Base-by-base conservation (phyloP, 345 rosid species). In the Trapa incisa region DNA sequence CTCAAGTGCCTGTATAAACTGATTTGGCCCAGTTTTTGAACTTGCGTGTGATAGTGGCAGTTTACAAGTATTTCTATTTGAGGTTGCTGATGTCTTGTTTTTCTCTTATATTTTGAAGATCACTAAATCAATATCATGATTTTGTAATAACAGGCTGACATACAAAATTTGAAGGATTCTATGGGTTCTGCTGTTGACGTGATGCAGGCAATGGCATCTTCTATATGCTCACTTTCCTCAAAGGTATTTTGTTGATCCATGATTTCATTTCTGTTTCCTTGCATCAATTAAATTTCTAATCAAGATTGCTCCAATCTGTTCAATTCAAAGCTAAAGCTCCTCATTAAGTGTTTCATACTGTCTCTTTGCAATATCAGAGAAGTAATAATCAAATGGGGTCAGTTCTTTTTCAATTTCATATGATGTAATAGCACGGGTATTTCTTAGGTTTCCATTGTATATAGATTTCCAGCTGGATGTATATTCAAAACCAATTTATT, bases 141-240 rank as follows among this genome's bases (percentile, higher is more conserved):
- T 58, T 33, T 58, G 35, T 29, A 7, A 37, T 61, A 32, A 69
- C 79, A 94, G 99, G 88, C 80, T 39, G 91, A 94, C 73, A 76
- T 83, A 58, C 89, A 81, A 75, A 82, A 87, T 71, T 85, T 94
- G 78, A 91, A 87, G 83, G 84, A 94, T 83, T 95, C 89, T 68
- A 79, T 89, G 67, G 77, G 95, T 66, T 89, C 97, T 69, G 95
- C 99, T 2, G 86, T 87, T 68, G 92, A 89, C 75, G 86, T 80
- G 41, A 89, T 91, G 96, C 92, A 85, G 62, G 88, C 87, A 76
- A 87, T 91, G 96, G 84, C 85, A 54, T 89, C 97, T 63, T 87
- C 92, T 29, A 78, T 91, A 75, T 89, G 84, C 82, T 81, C 73
- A 38, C 76, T 83, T 39, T 79, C 85, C 62, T 77, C 72, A 7